A percentile compares a stretch with the other conserved stretches of the same genome.
phyloP scores from a whole-genome alignment of 495 filamentous ascomycete genomes.

The Durotheca rogersii region DNA sequence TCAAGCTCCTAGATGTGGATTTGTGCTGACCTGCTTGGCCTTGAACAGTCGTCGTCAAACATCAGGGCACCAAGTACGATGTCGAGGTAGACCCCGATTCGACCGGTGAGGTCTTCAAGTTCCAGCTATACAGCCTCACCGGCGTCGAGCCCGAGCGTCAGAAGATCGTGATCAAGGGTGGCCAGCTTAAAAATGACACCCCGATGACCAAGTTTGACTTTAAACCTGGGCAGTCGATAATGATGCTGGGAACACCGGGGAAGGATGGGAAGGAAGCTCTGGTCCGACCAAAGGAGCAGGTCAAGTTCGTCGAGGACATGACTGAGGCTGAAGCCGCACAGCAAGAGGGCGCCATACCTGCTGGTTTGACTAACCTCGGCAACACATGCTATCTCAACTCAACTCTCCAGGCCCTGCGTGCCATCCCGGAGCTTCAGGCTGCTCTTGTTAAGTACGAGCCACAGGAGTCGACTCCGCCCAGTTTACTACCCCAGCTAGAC shows the following conservation, averaged over 20 bases:
- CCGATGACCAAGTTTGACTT: constrained; percentile 78
- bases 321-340: constrained; percentile 88
- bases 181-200: constrained; percentile 92
- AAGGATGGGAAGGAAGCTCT: constrained; percentile 57
- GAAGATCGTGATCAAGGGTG: constrained; percentile 91
- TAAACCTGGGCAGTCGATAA: constrained; percentile 83
- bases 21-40: constrained; percentile 7
- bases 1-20: too few relatives aligned
- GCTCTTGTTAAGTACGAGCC: constrained; percentile 70
- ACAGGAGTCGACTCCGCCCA: constrained; percentile 15
- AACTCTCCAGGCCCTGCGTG: constrained; percentile 82
- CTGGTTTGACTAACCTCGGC: constrained; percentile 87
- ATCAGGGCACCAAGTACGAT: constrained; percentile 90
- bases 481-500: constrained; percentile 56
- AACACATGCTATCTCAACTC: constrained; percentile 99
- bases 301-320: constrained; percentile 96
- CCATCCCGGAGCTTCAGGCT: constrained; percentile 87
- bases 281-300: constrained; percentile 72
- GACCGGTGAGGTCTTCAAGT: constrained; percentile 90
- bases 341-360: constrained; percentile 78
- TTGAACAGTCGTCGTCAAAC: constrained; percentile 81
- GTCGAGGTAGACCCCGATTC: constrained; percentile 84
- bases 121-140: constrained; percentile 90
- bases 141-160: constrained; percentile 95
- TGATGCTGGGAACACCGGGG: constrained; percentile 95